Conservation (phyloP, 2,329 filamentous ascomycete genomes). For the Trichoderma pleuroti region DNA sequence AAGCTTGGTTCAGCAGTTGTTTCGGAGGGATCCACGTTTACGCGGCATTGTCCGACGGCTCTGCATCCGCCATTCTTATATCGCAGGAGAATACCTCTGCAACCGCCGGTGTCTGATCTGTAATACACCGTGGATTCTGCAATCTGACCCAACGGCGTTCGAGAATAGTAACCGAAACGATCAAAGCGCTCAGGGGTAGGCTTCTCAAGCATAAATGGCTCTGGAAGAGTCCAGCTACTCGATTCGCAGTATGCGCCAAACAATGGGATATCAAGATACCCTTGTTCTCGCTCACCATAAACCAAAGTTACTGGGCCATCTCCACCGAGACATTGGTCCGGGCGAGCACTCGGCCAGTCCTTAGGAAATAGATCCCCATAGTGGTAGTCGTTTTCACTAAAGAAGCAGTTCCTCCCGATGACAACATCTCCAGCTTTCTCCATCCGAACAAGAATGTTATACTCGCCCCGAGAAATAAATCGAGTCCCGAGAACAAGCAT, state of each 20-base stretch:
- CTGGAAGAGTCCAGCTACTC: neutral
- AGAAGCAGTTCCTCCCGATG: neutral
- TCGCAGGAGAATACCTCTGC: neutral
- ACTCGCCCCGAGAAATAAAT: neutral
- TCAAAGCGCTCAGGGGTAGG: neutral
- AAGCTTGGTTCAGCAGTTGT: neutral
- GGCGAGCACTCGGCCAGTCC: neutral
- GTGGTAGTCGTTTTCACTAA: neutral
- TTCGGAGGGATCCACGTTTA: neutral
- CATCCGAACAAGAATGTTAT: neutral
- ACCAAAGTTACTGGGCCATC: neutral
- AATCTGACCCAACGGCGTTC: neutral
- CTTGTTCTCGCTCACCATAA: neutral
- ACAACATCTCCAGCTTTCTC: neutral
- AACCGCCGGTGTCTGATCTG: neutral
- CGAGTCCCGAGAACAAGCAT: neutral
- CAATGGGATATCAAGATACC: neutral
- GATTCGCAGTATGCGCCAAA: neutral
- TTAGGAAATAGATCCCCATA: neutral
- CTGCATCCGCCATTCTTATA: neutral
- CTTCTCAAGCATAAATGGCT: neutral
- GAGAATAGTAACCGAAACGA: neutral
- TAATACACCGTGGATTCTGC: neutral
- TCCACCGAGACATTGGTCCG: neutral
- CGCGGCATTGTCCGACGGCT: neutral